Percentiles rank a stretch among this genome's conserved stretches.
Conservation (phyloP, 1,284 basidiomycete genomes). For the Peniophora sp. region DNA sequence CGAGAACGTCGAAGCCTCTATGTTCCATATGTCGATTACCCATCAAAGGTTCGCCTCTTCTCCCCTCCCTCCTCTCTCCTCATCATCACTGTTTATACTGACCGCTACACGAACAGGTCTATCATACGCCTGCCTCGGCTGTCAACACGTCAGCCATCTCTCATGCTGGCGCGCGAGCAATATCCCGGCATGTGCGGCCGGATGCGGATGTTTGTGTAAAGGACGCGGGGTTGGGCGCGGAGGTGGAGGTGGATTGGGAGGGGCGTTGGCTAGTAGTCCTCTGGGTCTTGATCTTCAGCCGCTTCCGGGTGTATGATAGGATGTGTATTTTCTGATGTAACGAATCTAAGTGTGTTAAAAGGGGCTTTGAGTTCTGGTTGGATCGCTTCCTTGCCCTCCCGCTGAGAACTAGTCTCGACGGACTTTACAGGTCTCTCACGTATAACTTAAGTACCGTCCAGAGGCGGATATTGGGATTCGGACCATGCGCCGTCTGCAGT, state of each 20-base stretch:
- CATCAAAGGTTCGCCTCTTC: constrained; percentile 53
- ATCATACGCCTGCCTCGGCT: constrained; percentile 59
- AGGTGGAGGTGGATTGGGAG: background rate
- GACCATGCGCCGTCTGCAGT: no score
- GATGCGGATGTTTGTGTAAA: constrained; percentile 55
- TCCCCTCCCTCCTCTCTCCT: background rate
- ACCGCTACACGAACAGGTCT: constrained; percentile 38
- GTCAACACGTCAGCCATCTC: constrained; percentile 61
- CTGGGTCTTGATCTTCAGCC: no score
- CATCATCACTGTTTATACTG: background rate
- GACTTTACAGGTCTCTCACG: no score
- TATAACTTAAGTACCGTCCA: no score
- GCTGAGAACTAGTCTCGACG: no score
- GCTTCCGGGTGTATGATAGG: no score
- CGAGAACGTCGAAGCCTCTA: constrained; percentile 36
- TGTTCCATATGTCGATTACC: constrained; percentile 76
- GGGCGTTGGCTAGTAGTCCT: no score
- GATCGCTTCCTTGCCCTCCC: no score
- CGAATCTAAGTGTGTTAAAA: no score
- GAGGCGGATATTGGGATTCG: no score
- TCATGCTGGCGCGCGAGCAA: constrained; percentile 49
- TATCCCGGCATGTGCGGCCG: constrained; percentile 47
- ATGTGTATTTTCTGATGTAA: no score
- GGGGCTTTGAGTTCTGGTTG: no score
- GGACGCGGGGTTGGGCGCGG: background rate